These are phyloP conservation scores for Gyromitra esculenta DNA, from an alignment of 2,329 filamentous ascomycete genomes.

Conservation along the genomic window DNA sequence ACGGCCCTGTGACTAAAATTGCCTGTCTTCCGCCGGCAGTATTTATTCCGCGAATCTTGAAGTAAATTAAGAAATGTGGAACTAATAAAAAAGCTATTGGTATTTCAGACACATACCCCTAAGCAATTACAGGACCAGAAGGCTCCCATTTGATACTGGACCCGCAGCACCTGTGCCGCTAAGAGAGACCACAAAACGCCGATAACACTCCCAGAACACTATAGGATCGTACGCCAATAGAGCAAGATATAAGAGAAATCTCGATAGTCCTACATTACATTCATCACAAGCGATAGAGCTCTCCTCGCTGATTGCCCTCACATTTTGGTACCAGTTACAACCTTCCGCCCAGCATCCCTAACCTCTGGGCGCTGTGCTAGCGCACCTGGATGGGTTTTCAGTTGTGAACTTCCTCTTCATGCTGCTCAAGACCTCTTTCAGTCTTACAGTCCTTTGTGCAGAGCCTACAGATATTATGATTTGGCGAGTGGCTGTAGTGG, in stretches of 20 bases:
- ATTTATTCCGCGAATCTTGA: background rate
- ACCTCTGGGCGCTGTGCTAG: background rate
- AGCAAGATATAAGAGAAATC: background rate
- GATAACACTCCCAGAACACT: background rate
- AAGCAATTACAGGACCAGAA: background rate
- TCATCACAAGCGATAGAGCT: background rate
- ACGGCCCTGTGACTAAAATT: too few relatives aligned
- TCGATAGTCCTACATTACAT: background rate
- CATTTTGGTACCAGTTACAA: background rate
- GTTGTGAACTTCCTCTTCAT: conserved; percentile 38
- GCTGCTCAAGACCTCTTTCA: conserved; percentile 24
- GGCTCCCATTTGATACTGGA: background rate
- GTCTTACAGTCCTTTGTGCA: conserved; percentile 38
- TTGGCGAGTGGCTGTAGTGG: conserved; percentile 17
- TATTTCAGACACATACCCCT: background rate
- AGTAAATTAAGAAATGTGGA: background rate
- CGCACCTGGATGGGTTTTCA: background rate
- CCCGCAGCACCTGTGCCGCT: background rate
- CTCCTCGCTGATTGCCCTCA: background rate
- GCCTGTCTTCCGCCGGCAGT: background rate
- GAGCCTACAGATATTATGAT: conserved; percentile 30
- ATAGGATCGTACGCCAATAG: background rate
- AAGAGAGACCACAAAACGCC: background rate
- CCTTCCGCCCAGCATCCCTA: background rate
- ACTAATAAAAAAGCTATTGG: too few relatives aligned